Percentiles rank a stretch among this genome's conserved stretches.
Evolutionary conservation across 2,329 filamentous ascomycete genomes (phyloP).

Genomic region (Parafenestella ontariensis): DNA sequence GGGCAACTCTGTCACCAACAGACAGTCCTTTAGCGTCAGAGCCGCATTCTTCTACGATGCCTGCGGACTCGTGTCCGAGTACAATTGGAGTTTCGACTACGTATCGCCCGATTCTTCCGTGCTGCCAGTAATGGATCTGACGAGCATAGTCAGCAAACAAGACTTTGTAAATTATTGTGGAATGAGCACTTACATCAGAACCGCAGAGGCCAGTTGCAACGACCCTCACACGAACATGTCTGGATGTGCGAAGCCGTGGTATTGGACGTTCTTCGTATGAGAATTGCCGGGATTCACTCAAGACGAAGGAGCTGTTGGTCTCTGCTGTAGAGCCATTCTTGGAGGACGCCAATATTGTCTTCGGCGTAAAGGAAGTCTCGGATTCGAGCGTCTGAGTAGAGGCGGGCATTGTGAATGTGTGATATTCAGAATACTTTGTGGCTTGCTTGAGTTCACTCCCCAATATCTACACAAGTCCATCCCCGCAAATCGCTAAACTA

Average conservation of each 20-base stretch:
- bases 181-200: constrained; percentile 55
- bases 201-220: constrained; percentile 86
- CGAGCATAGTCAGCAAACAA: not conserved
- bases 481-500: too few relatives aligned
- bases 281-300: constrained; percentile 10
- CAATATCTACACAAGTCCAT: not conserved
- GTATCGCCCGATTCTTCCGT: constrained; percentile 23
- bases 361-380: not conserved
- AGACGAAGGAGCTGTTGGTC: constrained; percentile 10
- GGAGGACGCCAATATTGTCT: not conserved
- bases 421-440: not conserved
- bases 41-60: constrained; percentile 22
- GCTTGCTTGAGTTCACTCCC: not conserved
- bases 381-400: not conserved
- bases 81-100: constrained; percentile 24
- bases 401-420: not conserved
- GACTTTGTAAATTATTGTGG: not conserved
- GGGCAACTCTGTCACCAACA: constrained; percentile 31
- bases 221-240: constrained; percentile 78
- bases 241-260: constrained; percentile 65
- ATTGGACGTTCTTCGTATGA: constrained; percentile 72
- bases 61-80: constrained; percentile 34
- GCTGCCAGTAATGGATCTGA: constrained; percentile 54
- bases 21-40: constrained; percentile 22
- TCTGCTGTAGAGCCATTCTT: not conserved